A percentile compares a stretch with the other conserved stretches of the same genome.
phyloP scores from a whole-genome alignment of 345 rosid genomes.

The Salix suchowensis region DNA sequence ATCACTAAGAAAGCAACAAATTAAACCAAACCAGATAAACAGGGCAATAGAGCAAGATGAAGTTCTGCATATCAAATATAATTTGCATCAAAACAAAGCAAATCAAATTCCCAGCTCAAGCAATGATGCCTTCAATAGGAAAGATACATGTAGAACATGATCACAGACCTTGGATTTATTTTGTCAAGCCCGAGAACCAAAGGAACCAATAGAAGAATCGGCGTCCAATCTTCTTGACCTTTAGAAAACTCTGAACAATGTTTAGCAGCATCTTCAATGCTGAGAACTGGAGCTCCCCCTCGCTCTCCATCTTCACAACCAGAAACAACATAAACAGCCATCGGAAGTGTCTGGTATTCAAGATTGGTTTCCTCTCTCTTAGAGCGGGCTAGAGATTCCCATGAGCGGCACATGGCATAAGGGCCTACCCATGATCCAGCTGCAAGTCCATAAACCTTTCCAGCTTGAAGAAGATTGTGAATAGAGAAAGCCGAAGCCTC shows the following conservation, averaged over 20 bases:
- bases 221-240: conserved; percentile 64
- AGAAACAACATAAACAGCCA: conserved; percentile 87
- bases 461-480: conserved; percentile 79
- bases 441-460: conserved; percentile 77
- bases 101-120: neutral
- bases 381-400: conserved; percentile 63
- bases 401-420: conserved; percentile 84
- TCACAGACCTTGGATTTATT: conserved; percentile 76
- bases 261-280: conserved; percentile 69
- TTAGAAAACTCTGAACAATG: conserved; percentile 64
- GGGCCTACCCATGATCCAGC: conserved; percentile 99
- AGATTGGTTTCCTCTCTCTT: conserved; percentile 41
- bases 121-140: neutral
- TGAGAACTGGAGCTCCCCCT: conserved; percentile 94
- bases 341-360: conserved; percentile 46
- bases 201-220: conserved; percentile 84
- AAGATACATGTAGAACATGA: neutral
- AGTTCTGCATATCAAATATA: neutral
- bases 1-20: neutral
- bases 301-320: conserved; percentile 92
- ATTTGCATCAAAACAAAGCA: neutral
- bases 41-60: neutral
- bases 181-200: conserved; percentile 91
- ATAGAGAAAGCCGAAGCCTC: conserved; percentile 64
- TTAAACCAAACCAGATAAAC: neutral